Evolutionary conservation across 129 eudicot species (phyloP), one percentile per base, ranked within the genome.

Genomic region (Flaveria robusta): DNA sequence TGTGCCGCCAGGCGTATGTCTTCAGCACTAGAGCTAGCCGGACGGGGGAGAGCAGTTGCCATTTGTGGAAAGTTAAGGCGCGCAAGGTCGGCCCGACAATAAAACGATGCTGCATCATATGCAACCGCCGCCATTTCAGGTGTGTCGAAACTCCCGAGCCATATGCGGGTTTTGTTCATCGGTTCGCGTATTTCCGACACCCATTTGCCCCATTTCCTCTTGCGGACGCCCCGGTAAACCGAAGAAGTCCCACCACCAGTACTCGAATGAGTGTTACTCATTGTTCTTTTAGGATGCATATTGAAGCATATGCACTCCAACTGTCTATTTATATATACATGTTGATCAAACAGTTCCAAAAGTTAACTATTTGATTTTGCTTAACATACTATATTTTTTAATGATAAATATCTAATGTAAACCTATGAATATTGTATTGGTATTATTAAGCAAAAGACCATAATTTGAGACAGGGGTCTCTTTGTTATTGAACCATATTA

Each of bases 181-280:
- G 88, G 91, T 1, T 84, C 91, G 7, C 91, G 85, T 68, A 87
- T 84, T 63, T 87, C 91, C 0, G 86, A 87, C 72, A 87, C 91
- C 88, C 91, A 87, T 81, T 84, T 84, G 15, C 91, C 91, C 86
- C 88, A 87, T 79, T 76, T 87, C 19, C 91, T 56, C 78, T 81
- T 87, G 51, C 91, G 83, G 10, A 87, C 91, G 0, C 91, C 88
- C 1, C 85, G 74, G 78, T 87, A 84, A 3, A 73, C 75, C 0
- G 88, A 87, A 58, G 79, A 41, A 1, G 78, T 71, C 3, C 91
- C 84, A 22, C 84, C 84, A 58, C 81, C 62, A 16, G 72, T 49
- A 31, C 68, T 24, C 10, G 74, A 72, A 18, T 19, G 69, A 54
- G 50, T 9, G 65, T 59, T 34, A 13, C 71, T 78, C 82, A 78